These are phyloP conservation scores for Ilyonectria destructans DNA, from an alignment of 2,329 filamentous ascomycete species.

Conservation along the genomic window DNA sequence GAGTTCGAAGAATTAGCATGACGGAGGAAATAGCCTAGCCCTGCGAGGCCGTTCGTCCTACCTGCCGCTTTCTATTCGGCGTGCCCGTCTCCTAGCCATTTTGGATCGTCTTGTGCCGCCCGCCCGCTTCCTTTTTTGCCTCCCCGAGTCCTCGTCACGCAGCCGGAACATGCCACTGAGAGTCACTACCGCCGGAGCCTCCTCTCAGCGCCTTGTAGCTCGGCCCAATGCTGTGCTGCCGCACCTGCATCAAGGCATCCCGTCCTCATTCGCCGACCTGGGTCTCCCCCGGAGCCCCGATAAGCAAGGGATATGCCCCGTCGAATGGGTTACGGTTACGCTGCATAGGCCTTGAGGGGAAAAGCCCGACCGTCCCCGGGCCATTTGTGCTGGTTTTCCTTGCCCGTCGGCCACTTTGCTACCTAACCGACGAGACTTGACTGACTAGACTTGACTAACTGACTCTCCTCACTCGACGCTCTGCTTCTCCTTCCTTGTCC, in stretches of 20 bases:
- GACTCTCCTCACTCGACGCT: not conserved
- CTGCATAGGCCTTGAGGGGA: conserved; percentile 25
- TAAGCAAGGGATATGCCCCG: conserved; percentile 34
- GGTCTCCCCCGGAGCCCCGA: conserved; percentile 31
- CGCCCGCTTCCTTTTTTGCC: too few species aligned
- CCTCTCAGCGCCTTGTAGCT: conserved; percentile 13
- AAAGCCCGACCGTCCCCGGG: not conserved
- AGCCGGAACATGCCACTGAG: not conserved
- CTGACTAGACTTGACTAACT: not conserved
- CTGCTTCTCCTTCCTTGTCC: not conserved
- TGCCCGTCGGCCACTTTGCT: not conserved
- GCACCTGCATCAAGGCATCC: conserved; percentile 38
- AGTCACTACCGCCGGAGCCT: conserved; percentile 30
- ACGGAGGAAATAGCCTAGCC: too few species aligned
- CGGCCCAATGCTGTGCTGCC: conserved; percentile 28
- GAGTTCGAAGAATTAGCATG: not conserved
- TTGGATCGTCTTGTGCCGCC: too few species aligned
- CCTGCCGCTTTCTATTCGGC: too few species aligned
- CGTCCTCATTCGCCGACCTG: conserved; percentile 36
- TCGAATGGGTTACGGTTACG: conserved; percentile 27
- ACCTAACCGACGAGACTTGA: not conserved
- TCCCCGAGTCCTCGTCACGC: not conserved
- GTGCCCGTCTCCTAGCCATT: too few species aligned
- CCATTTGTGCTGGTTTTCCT: not conserved
- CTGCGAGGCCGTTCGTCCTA: too few species aligned